Conservation (phyloP, 176 grass and related monocot genomes). For the Eleusine coracana region DNA sequence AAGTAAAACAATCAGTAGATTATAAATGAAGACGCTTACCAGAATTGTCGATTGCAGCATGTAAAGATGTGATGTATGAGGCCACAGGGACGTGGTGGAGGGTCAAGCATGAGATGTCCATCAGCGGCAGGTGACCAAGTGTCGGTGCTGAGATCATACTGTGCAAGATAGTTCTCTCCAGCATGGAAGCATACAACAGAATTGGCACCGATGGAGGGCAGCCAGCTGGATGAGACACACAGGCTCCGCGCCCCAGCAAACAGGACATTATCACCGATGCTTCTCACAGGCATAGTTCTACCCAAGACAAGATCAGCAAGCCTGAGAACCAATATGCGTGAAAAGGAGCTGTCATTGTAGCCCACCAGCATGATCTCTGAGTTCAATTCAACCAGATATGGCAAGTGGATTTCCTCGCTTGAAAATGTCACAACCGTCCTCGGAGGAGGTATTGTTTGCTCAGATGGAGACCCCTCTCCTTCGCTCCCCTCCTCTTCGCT, state of each 20-base stretch:
- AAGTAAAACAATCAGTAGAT: no score
- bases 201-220: conserved; percentile 18
- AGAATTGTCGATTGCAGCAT: conserved; percentile 27
- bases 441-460: background rate
- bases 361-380: conserved; percentile 24
- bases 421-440: conserved; percentile 14
- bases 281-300: conserved; percentile 13
- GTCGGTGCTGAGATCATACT: conserved; percentile 5
- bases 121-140: conserved; percentile 12
- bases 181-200: conserved; percentile 27
- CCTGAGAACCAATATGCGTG: conserved; percentile 23
- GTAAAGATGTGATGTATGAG: conserved; percentile 36
- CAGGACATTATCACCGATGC: conserved; percentile 15
- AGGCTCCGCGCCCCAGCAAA: conserved; percentile 17
- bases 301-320: conserved; percentile 28
- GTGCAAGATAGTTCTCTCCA: conserved; percentile 29
- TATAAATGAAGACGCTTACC: background rate
- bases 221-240: conserved; percentile 16
- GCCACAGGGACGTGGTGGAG: conserved; percentile 6
- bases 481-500: no score
- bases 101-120: conserved; percentile 10
- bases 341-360: conserved; percentile 33
- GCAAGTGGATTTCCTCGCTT: conserved; percentile 25
- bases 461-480: background rate
- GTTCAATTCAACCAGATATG: conserved; percentile 31